Evolutionary conservation across 257 asterid species (phyloP), one percentile per base, ranked within the genome.

Genomic region (Schizonepeta tenuifolia): DNA sequence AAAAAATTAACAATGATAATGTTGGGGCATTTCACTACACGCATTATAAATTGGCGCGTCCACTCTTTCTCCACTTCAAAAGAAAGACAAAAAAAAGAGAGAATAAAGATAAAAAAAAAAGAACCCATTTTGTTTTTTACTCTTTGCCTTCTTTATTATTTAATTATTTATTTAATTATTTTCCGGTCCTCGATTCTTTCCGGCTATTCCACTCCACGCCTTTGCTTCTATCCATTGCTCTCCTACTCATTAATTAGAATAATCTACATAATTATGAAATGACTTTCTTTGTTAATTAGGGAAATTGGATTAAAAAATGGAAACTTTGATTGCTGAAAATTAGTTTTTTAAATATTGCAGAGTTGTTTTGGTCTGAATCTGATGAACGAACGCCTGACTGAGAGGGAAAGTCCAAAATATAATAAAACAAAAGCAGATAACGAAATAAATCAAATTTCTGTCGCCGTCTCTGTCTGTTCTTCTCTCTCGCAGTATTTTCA

Each of bases 121-220:
- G 31, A 20, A 67, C 15, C 12, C 44, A 41, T 63, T 46, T 63
- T 43, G 28, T 40, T 0, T 15, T 60, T 53, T 18, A 13, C 64
- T 65, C 13, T 70, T 53, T 58, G 54, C 20, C 56, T 44, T 41
- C 51, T 62, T 8, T 13, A 44, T 36, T 69, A 38, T 6, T 31
- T 9, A 28, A 2, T 24, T 24, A 28, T n/a, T n/a, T 28, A 18
- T 28, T 57, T 40, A 63, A 76, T 50, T 59, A 65, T 43, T 70
- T 49, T 77, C 22, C 8, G 15, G 28, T 49, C 70, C 72, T 61
- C 40, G 96, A 91, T 89, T 86, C 96, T 80, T 89, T 89, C 78
- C 96, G 84, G 89, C 65, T 49, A 26, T 54, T 44, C 78, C 82
- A 87, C 96, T 86, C 93, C 72, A 79, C 78, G 73, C 77, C 82